A percentile compares a stretch with the other conserved stretches of the same genome.
Conservation (phyloP, 164 flowering plant species). For the Taxillus chinensis region DNA sequence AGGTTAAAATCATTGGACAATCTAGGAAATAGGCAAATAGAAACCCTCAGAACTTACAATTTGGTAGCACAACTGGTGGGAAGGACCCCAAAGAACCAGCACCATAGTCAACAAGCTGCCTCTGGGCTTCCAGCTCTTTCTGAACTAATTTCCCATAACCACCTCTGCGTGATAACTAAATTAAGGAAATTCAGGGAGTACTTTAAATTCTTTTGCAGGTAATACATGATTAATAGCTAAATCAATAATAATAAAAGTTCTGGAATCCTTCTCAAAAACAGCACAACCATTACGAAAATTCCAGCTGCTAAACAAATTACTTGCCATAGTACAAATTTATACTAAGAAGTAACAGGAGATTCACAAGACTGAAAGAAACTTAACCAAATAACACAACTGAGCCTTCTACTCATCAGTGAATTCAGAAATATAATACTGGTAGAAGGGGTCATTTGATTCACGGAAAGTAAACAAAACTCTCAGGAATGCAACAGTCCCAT, state of each 20-base stretch:
- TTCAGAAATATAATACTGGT: no score
- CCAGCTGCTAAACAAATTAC: no score
- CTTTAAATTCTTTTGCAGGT: neutral
- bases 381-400: no score
- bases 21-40: no score
- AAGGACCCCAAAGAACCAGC: constrained; percentile 73
- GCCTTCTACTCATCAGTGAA: no score
- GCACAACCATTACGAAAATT: no score
- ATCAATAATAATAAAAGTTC: neutral
- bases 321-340: no score
- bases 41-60: constrained; percentile 45
- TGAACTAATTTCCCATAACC: constrained; percentile 97
- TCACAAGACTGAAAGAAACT: no score
- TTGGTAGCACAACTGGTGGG: constrained; percentile 45
- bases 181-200: constrained; percentile 28
- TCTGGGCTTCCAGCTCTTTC: constrained; percentile 81
- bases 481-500: no score
- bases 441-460: no score
- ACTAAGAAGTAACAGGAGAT: no score
- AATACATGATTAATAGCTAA: neutral
- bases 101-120: constrained; percentile 93
- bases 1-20: neutral
- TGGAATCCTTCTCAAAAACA: neutral
- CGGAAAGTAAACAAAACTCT: no score
- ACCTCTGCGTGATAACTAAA: constrained; percentile 67